Evolutionary conservation across 306 rosid genomes (phyloP), one percentile per base, ranked within the genome.

Genomic region (Nissolia schottii): DNA sequence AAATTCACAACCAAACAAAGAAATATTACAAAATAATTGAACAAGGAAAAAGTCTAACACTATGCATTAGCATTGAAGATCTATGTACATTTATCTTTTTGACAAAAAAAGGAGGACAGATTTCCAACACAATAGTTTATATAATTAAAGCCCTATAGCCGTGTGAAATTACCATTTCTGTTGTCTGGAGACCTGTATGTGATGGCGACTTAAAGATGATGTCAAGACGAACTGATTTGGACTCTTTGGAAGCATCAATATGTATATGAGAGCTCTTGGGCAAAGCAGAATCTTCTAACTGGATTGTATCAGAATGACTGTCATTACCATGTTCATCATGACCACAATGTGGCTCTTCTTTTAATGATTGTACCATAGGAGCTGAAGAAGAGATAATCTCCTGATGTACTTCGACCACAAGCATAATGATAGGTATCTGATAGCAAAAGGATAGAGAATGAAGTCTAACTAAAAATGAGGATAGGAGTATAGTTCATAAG

Each of bases 381-480:
- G 88, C 75, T 3, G 84, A 79, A 10, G 93, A 73, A 79, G 75
- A 74, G 11, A 90, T 77, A 76, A 86, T 84, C 61, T 90, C 97
- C 71, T 56, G 70, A 69, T 96, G 98, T 78, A 90, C 98, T 88
- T 93, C 96, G 77, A 93, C 97, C 84, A 88, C 97, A 56, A 93
- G 97, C 98, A 88, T 93, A 79, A 93, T 93, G 63, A 93, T 87
- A 63, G 98, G 98, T 77, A 93, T 90, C 98, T 93, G 77, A 72
- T 31, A 77, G 15, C 68, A 72, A 67, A 74, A 65, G 13, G 63
- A 71, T 19, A 73, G 75, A 70, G 51, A 27, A 77, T 77, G 51
- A 84, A 83, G 32, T 63, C 67, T 74, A 25, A 54, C 16, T 20
- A 56, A 46, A 49, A 13, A 72, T 8, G 20, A 62, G 27, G 64